A percentile compares a stretch with the other conserved stretches of the same genome.
phyloP scores from a whole-genome alignment of 2,329 filamentous ascomycete genomes.

The Pyrenophora graminea region DNA sequence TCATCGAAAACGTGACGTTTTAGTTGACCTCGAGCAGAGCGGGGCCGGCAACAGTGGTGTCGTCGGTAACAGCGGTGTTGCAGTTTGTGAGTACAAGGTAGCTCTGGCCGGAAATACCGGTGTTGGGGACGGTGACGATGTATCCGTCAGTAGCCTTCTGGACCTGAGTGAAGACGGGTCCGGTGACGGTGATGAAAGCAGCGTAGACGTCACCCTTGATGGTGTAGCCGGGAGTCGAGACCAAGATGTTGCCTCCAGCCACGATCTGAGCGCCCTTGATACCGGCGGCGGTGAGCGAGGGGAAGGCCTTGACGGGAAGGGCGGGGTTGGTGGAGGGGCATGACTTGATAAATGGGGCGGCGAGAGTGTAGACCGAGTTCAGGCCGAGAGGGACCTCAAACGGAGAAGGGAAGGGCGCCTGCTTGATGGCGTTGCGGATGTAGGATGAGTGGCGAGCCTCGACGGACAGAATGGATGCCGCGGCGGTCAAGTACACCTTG shows the following conservation, averaged over 20 bases:
- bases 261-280: slow-evolving; percentile 18
- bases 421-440: slow-evolving; percentile 56
- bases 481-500: slow-evolving; percentile 63
- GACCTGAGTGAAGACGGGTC: slow-evolving; percentile 25
- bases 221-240: slow-evolving; percentile 23
- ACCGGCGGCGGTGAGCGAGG: slow-evolving; percentile 46
- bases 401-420: slow-evolving; percentile 61
- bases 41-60: slow-evolving; percentile 31
- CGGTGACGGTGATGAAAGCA: slow-evolving; percentile 32
- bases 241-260: slow-evolving; percentile 19
- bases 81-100: slow-evolving; percentile 31
- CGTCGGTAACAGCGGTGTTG: slow-evolving; percentile 31
- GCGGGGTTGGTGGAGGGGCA: slow-evolving; percentile 61
- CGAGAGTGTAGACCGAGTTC: slow-evolving; percentile 67
- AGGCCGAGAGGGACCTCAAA: slow-evolving; percentile 64
- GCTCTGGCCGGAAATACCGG: slow-evolving; percentile 30
- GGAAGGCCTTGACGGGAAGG: slow-evolving; percentile 66
- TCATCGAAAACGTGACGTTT: no score
- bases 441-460: slow-evolving; percentile 68
- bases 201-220: slow-evolving; percentile 29
- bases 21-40: slow-evolving; percentile 25
- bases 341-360: slow-evolving; percentile 62
- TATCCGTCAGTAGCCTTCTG: slow-evolving; percentile 21
- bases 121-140: slow-evolving; percentile 24
- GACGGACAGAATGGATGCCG: slow-evolving; percentile 66